These are phyloP conservation scores for Closterium sp. DNA, from an alignment of 139 green algal species.

Conservation along the genomic window DNA sequence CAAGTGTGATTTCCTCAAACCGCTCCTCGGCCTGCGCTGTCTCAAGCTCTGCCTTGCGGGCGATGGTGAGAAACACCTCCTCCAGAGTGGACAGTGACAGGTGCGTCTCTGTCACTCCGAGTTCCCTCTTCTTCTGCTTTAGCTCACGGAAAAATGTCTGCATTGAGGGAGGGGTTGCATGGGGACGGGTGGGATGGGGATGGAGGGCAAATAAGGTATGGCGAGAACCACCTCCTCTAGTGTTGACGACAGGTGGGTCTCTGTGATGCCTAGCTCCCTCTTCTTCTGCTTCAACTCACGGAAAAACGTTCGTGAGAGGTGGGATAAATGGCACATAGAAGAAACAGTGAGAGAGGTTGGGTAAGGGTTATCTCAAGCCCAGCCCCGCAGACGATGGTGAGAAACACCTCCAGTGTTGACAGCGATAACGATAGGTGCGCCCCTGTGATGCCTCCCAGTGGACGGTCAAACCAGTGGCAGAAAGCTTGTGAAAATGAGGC, in stretches of 20 bases:
- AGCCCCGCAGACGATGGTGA: too few relatives aligned
- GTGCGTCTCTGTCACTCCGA: background rate
- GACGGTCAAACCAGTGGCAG: too few relatives aligned
- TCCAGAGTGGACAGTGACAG: slow-evolving; percentile 33
- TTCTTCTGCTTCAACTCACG: slow-evolving; percentile 6
- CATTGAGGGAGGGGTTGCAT: background rate
- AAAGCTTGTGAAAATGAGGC: too few relatives aligned
- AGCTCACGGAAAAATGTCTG: slow-evolving; percentile 24
- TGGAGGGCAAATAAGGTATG: background rate
- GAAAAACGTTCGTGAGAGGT: slow-evolving; percentile 18
- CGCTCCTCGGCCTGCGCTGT: background rate
- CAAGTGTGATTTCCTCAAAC: slow-evolving; percentile 32
- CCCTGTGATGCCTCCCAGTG: too few relatives aligned
- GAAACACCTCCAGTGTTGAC: too few relatives aligned
- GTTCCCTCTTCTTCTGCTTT: background rate
- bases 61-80: slow-evolving; percentile 49
- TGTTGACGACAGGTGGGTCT: slow-evolving; percentile 1
- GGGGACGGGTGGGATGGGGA: background rate
- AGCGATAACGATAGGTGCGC: too few relatives aligned
- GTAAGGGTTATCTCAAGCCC: too few relatives aligned
- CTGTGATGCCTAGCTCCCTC: background rate
- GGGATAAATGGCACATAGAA: too few relatives aligned
- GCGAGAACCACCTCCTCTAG: slow-evolving; percentile 18
- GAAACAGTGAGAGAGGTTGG: too few relatives aligned
- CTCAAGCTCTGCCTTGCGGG: slow-evolving; percentile 39